Conservation (phyloP, 2,329 filamentous ascomycete species). For the Talaromyces sp. region DNA sequence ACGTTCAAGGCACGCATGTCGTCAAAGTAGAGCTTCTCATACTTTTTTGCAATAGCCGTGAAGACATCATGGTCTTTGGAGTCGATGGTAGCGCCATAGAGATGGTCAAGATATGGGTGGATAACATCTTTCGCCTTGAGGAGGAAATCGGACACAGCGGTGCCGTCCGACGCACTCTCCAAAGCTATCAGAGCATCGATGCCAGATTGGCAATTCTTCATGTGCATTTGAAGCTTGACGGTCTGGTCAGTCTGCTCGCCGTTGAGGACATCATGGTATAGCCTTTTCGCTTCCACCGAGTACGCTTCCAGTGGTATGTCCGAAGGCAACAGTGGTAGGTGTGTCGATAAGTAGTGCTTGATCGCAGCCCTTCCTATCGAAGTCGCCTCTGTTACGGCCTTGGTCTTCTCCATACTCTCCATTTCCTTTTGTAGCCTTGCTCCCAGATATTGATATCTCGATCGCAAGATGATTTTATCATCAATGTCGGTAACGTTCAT, state of each 20-base stretch:
- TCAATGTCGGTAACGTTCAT: slow-evolving; percentile 91
- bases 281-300: slow-evolving; percentile 41
- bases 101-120: too few relatives aligned
- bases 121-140: too few relatives aligned
- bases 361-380: slow-evolving; percentile 49
- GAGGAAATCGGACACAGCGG: neutral
- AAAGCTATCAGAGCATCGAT: slow-evolving; percentile 31
- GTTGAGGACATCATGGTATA: slow-evolving; percentile 50
- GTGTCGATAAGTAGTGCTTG: slow-evolving; percentile 12
- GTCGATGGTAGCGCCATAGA: too few relatives aligned
- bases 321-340: slow-evolving; percentile 26
- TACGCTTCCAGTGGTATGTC: slow-evolving; percentile 44
- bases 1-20: slow-evolving; percentile 52
- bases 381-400: slow-evolving; percentile 41
- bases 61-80: too few relatives aligned
- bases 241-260: slow-evolving; percentile 67
- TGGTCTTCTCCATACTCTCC: slow-evolving; percentile 26
- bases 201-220: slow-evolving; percentile 51
- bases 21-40: too few relatives aligned
- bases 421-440: slow-evolving; percentile 56
- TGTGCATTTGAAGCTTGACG: slow-evolving; percentile 85
- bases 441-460: slow-evolving; percentile 73
- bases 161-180: slow-evolving; percentile 24
- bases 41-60: too few relatives aligned
- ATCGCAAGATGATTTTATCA: slow-evolving; percentile 64